Base-by-base conservation (phyloP, 108 stramenopile genomes). In the Conticribra weissflogii region DNA sequence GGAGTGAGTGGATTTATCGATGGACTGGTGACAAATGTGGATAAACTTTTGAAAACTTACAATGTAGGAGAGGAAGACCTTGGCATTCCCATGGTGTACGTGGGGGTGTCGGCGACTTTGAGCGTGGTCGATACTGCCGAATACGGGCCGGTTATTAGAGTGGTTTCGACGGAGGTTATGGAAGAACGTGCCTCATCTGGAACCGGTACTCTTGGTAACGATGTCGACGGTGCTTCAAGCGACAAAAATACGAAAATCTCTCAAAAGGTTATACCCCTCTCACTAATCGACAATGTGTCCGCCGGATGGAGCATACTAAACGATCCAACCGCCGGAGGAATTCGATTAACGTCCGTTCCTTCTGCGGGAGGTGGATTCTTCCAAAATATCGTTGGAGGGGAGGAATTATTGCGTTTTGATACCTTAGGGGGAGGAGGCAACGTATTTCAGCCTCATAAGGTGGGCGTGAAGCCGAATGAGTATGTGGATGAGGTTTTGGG, bases 101-200 rank as follows among this genome's bases (percentile, higher is more conserved):
- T 59, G 3, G 76, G 76, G 14, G 57, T 78, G 12, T 49, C 59
- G 21, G 76, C 76, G 2, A 57, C 56, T 19, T 28, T 78, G 0
- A 69, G 41, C 30, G 46, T 78, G 0, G 19, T 78, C 41, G 76
- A 78, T 49, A 78, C 76, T 2, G 34, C 62, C 0, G 68, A 69
- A 22, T 56, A 63, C 18, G 76, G 76, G 27, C 76, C 76, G 1
- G 30, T 63, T 7, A 63, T 76, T 24, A 24, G 44, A 44, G 59
- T 76, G 15, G 46, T 54, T 22, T 30, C 52, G 15, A 32, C 63
- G 8, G 44, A 41, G 36, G n/a, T n/a, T n/a, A 41, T 41, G 36
- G 36, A 41, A 9, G 12, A 41, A 5, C 36, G 12, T 12, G 5
- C 36, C 5, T 9, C 36, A 9, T 5, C 36, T 41, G 36, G 5